phyloP scores from a whole-genome alignment of 345 rosid species.

The Citrus sinensis region DVS_A1.0 CM039162.1:32008001-32008500 shows the following conservation, averaged over 20 bases:
- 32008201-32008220: too few relatives aligned
- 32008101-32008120: too few relatives aligned
- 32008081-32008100: too few relatives aligned
- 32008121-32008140: too few relatives aligned
- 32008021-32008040: too few relatives aligned
- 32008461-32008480: neutral
- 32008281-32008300: conserved; percentile 14
- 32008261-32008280: neutral
- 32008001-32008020: too few relatives aligned
- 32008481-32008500: neutral
- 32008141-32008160: too few relatives aligned
- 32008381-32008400: neutral
- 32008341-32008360: conserved; percentile 11
- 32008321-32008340: neutral
- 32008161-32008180: too few relatives aligned
- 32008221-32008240: too few relatives aligned
- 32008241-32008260: neutral
- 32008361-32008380: neutral
- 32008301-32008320: conserved; percentile 28
- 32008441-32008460: neutral
- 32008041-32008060: too few relatives aligned
- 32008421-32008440: neutral
- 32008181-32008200: too few relatives aligned
- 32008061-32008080: too few relatives aligned
- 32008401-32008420: neutral